phyloP scores from a whole-genome alignment of 768 basidiomycete species.

The Gloeopeniophorella convolvens region DNA sequence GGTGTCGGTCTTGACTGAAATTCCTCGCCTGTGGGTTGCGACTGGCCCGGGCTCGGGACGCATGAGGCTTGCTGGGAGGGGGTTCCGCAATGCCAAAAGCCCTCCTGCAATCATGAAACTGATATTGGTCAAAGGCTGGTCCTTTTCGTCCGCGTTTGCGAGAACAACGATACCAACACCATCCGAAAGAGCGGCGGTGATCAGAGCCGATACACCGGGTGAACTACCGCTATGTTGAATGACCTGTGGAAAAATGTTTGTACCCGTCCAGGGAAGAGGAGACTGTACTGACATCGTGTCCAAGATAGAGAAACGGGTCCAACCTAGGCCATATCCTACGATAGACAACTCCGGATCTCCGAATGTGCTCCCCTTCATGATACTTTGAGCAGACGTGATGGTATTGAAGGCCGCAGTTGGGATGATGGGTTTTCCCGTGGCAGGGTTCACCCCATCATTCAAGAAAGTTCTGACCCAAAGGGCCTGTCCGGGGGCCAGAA shows the following conservation, averaged over 20 bases:
- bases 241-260: neutral
- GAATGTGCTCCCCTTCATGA: slow-evolving; percentile 20
- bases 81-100: neutral
- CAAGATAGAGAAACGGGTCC: slow-evolving; percentile 34
- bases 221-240: neutral
- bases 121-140: neutral
- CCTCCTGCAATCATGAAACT: neutral
- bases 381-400: slow-evolving; percentile 28
- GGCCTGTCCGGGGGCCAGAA: slow-evolving; percentile 23
- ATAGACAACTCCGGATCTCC: slow-evolving; percentile 24
- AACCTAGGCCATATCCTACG: slow-evolving; percentile 38
- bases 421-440: slow-evolving; percentile 28
- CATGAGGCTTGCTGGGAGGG: neutral
- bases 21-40: neutral
- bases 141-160: slow-evolving; percentile 6
- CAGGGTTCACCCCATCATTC: slow-evolving; percentile 29
- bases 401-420: slow-evolving; percentile 27
- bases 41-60: neutral
- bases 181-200: neutral
- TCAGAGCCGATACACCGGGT: neutral
- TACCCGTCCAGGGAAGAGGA: neutral
- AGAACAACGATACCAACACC: slow-evolving; percentile 7
- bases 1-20: too few species aligned
- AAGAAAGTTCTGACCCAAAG: slow-evolving; percentile 33
- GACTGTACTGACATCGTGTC: slow-evolving; percentile 32